Percentiles rank a stretch among this genome's conserved stretches.
These are phyloP conservation scores for Phylloporus sp. DNA, from an alignment of 768 basidiomycete genomes.

Conservation along the genomic window DNA sequence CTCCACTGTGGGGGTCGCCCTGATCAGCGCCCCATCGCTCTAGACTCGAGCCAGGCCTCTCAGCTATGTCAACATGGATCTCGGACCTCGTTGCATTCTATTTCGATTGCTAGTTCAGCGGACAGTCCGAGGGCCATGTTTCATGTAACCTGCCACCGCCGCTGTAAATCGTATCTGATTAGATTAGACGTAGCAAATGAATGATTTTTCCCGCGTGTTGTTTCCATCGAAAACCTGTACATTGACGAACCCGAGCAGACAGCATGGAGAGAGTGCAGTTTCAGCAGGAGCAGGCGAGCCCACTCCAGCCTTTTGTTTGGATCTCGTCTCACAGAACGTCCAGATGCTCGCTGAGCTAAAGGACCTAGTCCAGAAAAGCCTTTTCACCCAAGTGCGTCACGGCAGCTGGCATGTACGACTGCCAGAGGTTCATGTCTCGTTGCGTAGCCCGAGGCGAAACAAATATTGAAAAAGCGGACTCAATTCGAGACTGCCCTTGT, in stretches of 20 bases:
- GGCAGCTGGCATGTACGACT: no score
- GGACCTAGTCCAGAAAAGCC: slow-evolving; percentile 77
- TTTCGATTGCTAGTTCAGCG: not conserved
- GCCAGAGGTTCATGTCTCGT: slow-evolving; percentile 2
- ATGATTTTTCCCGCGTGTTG: slow-evolving; percentile 9
- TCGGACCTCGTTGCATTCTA: slow-evolving; percentile 3
- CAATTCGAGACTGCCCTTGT: slow-evolving; percentile 80
- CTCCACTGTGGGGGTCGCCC: not conserved
- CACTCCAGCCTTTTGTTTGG: not conserved
- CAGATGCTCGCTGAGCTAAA: slow-evolving; percentile 95
- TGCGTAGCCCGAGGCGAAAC: slow-evolving; percentile 67
- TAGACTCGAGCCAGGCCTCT: not conserved
- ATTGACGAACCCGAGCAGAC: not conserved
- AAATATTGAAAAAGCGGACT: slow-evolving; percentile 82
- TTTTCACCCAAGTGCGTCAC: slow-evolving; percentile 70
- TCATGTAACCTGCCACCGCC: not conserved
- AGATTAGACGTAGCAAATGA: slow-evolving; percentile 12
- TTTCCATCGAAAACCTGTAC: not conserved
- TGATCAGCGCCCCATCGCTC: slow-evolving; percentile 3
- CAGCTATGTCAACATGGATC: not conserved
- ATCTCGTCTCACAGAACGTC: slow-evolving; percentile 3
- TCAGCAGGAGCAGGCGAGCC: slow-evolving; percentile 79
- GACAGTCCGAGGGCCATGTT: not conserved
- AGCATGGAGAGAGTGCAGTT: slow-evolving; percentile 92
- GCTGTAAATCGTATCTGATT: slow-evolving; percentile 5